phyloP scores from a whole-genome alignment of 2,329 filamentous ascomycete species.

The Neopestalotiopsis sp. region DNA sequence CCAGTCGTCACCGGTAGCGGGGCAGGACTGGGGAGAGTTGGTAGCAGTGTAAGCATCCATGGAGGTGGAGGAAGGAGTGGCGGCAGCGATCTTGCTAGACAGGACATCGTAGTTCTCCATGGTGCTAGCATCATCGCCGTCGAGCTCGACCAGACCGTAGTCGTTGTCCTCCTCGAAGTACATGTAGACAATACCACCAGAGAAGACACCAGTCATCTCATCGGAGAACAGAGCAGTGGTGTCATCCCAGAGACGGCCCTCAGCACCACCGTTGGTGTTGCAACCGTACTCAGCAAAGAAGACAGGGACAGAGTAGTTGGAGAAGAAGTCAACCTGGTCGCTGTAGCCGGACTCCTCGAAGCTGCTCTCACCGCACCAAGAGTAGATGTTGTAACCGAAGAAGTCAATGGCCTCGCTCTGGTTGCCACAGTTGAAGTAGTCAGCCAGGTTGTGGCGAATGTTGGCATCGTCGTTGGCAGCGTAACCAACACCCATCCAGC shows the following conservation, averaged over 20 bases:
- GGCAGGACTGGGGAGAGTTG: conserved; percentile 70
- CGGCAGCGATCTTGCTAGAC: conserved; percentile 64
- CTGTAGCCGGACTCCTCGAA: conserved; percentile 72
- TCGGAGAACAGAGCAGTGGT: conserved; percentile 69
- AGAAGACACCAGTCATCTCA: conserved; percentile 76
- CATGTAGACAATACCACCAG: conserved; percentile 85
- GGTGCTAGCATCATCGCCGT: conserved; percentile 56
- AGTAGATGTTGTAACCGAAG: conserved; percentile 90
- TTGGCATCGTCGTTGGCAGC: conserved; percentile 77
- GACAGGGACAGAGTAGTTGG: conserved; percentile 74
- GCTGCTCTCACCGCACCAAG: conserved; percentile 76
- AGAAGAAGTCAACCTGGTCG: conserved; percentile 72
- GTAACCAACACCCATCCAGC: conserved; percentile 76
- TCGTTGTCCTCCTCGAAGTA: conserved; percentile 79
- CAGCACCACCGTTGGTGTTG: conserved; percentile 57
- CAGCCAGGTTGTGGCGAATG: conserved; percentile 72
- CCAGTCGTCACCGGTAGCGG: conserved; percentile 63
- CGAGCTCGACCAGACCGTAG: conserved; percentile 68
- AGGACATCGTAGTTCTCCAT: conserved; percentile 70
- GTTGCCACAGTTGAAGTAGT: conserved; percentile 79
- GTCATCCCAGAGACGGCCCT: conserved; percentile 73
- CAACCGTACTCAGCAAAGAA: conserved; percentile 88
- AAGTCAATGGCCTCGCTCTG: conserved; percentile 70
- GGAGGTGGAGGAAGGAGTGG: conserved; percentile 62
- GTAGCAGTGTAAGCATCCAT: conserved; percentile 65